Base-by-base conservation (phyloP, 2,329 filamentous ascomycete genomes). In the Helotiales sp. region DNA sequence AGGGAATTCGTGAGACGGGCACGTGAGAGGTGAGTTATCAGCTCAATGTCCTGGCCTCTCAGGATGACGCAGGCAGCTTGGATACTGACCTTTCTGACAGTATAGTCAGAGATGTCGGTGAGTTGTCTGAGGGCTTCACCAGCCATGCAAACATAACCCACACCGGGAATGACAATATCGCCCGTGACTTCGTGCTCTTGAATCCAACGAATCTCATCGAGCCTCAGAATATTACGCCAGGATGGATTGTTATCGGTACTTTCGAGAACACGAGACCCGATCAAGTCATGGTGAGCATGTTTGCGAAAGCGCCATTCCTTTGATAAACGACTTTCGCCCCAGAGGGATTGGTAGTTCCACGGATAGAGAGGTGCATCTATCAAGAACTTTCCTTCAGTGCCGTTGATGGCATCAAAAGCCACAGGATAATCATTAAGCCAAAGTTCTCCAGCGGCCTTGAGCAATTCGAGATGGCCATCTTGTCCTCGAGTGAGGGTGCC, bases 321-420 rank as follows among this genome's bases (percentile, higher is more conserved):
- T 15, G 77, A 77, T 2, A 79, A 66, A 42, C 79, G 75, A 1
- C 79, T 79, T 58, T 84, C 81, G 55, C 77, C 73, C 81, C 81
- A 84, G 65, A 81, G 81, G 0, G 64, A 69, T 24, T 74, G 77
- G 55, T 82, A 81, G 24, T 83, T 79, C 79, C 79, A 84, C 1
- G 77, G 73, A 56, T 84, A 84, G 0, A 74, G 70, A 1, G 81
- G 81, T 9, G 84, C 65, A 54, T 81, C 74, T 1, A 71, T 63
- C 2, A 83, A 15, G 17, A 52, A n/a, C 7, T 24, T 49, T 3
- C 15, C 15, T 5, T 12, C 10, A 10, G 17, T 17, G 22, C 17
- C n/a, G 13, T 54, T 53, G 7, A 58, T 25, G 1, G 29, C 31
- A 10, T 17, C 15, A 6, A 61, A 8, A 19, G 42, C 17, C 7